These are phyloP conservation scores for Cladorrhinum samala DNA, from an alignment of 495 filamentous ascomycete genomes.

Conservation along the genomic window DNA sequence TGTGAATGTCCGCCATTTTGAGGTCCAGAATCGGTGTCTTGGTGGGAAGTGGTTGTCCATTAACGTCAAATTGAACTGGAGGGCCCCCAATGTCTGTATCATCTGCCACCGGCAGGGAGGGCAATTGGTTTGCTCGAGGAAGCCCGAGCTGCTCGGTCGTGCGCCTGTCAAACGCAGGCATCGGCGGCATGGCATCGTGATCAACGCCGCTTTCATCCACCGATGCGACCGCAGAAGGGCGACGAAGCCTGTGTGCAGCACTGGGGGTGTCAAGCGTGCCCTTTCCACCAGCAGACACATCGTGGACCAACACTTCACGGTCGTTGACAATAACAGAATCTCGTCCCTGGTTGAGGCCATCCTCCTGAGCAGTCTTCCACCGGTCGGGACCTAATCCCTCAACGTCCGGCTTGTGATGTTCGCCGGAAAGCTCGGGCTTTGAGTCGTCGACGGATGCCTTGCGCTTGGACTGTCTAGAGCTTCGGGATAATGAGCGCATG, in stretches of 20 bases:
- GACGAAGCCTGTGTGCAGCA: constrained; percentile 24
- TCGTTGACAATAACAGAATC: constrained; percentile 59
- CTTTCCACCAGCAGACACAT: constrained; percentile 55
- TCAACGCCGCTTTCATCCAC: constrained; percentile 21
- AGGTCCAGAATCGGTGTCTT: constrained; percentile 62
- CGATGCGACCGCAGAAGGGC: constrained; percentile 9
- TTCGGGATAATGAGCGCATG: background rate
- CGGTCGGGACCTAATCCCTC: constrained; percentile 69
- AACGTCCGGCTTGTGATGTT: constrained; percentile 66
- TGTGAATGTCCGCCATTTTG: constrained; percentile 47
- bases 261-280: constrained; percentile 48
- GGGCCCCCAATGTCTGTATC: constrained; percentile 79
- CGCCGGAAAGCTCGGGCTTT: constrained; percentile 36
- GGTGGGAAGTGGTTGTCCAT: constrained; percentile 31
- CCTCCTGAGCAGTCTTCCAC: constrained; percentile 51
- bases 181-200: constrained; percentile 45
- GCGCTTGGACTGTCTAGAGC: constrained; percentile 42
- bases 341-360: constrained; percentile 52
- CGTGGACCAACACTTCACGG: constrained; percentile 59
- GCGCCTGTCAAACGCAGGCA: constrained; percentile 40
- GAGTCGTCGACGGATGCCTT: constrained; percentile 31
- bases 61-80: constrained; percentile 38
- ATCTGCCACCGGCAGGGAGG: constrained; percentile 57
- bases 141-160: constrained; percentile 53
- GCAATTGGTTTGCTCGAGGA: constrained; percentile 56